A percentile compares a stretch with the other conserved stretches of the same genome.
Evolutionary conservation across 2,329 filamentous ascomycete genomes (phyloP).

Genomic region (Apiospora koreana): DNA sequence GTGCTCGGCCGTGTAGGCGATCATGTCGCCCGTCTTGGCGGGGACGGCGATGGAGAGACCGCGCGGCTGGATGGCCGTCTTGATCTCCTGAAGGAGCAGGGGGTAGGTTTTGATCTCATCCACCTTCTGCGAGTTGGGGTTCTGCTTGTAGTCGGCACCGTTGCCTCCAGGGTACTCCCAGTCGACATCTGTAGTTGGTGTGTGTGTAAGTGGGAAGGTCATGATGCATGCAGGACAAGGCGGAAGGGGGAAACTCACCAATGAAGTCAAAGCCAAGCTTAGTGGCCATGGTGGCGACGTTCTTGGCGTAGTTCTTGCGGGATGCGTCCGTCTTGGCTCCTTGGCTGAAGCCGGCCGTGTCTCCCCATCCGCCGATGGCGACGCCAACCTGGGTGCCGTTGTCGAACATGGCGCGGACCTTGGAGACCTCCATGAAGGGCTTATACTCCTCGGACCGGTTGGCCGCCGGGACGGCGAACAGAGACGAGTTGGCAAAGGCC

Average conservation of each 20-base stretch:
- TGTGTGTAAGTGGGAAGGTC: neutral
- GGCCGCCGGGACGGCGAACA: constrained; percentile 23
- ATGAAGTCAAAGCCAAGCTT: constrained; percentile 68
- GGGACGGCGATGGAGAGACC: constrained; percentile 70
- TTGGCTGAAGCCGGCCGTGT: constrained; percentile 61
- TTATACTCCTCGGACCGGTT: constrained; percentile 23
- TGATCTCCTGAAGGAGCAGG: constrained; percentile 58
- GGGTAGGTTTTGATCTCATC: constrained; percentile 67
- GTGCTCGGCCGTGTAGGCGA: constrained; percentile 62
- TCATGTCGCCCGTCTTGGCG: constrained; percentile 64
- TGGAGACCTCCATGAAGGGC: constrained; percentile 26
- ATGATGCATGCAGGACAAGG: no score
- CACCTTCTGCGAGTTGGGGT: constrained; percentile 59
- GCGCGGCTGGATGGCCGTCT: constrained; percentile 59
- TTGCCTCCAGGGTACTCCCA: constrained; percentile 71
- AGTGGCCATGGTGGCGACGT: constrained; percentile 64
- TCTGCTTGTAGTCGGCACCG: constrained; percentile 67
- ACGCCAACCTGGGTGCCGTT: constrained; percentile 63
- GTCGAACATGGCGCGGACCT: constrained; percentile 48
- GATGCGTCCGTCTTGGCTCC: constrained; percentile 54
- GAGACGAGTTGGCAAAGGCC: constrained; percentile 28
- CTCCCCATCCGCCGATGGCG: constrained; percentile 76
- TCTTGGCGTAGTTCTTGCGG: constrained; percentile 61
- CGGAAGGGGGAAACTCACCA: constrained; percentile 41
- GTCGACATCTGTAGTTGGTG: constrained; percentile 50